A percentile compares a stretch with the other conserved stretches of the same genome.
These are phyloP conservation scores for Silene noctiflora DNA, from an alignment of 179 eudicot genomes.

Conservation along the genomic window DNA sequence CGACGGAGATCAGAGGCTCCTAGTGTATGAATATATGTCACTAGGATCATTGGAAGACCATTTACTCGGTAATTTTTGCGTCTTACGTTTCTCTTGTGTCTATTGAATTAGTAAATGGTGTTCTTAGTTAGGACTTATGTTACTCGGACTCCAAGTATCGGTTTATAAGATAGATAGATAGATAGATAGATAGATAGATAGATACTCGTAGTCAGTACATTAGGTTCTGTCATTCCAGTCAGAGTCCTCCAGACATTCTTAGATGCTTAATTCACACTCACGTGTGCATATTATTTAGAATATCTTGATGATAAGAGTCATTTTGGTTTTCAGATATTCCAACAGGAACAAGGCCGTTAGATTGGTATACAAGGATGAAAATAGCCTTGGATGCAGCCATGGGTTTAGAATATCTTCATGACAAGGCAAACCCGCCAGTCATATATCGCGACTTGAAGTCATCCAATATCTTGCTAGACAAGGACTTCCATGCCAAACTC, in stretches of 20 bases:
- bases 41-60: constrained; percentile 87
- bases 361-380: constrained; percentile 73
- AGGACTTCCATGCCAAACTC: constrained; percentile 62
- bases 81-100: not conserved
- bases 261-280: too few species aligned
- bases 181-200: too few species aligned
- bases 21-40: constrained; percentile 83
- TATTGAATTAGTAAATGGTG: too few species aligned
- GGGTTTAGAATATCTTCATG: constrained; percentile 79
- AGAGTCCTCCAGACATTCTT: too few species aligned
- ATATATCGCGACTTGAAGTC: constrained; percentile 81
- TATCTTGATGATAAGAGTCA: too few species aligned
- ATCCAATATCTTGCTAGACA: constrained; percentile 74
- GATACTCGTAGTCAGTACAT: too few species aligned
- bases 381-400: constrained; percentile 73
- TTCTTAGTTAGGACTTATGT: too few species aligned
- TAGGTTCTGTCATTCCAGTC: too few species aligned
- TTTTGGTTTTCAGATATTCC: constrained; percentile 54
- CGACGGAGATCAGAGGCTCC: constrained; percentile 94
- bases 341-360: constrained; percentile 38
- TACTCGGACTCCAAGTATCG: too few species aligned
- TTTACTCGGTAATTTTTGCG: constrained; percentile 56
- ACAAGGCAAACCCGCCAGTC: constrained; percentile 78
- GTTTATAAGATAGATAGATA: too few species aligned
- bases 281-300: too few species aligned